Evolutionary conservation across 441 rosid species (phyloP), one percentile per base, ranked within the genome.

Genomic region (Sinapis alba): DNA sequence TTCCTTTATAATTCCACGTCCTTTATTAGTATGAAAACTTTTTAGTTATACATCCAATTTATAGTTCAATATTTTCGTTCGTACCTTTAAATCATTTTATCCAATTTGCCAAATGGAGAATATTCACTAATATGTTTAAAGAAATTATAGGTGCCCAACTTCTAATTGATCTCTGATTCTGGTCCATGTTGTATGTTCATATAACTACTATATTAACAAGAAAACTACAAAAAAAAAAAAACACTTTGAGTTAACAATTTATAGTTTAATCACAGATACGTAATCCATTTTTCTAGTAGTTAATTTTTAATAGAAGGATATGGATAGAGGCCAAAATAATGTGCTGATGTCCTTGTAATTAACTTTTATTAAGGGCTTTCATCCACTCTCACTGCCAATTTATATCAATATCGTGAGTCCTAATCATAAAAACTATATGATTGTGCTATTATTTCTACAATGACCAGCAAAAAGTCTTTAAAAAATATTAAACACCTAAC

Each of bases 351-450:
- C 73, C 81, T 79, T 76, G 64, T 45, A 70, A 23, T 58, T 58
- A 26, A 28, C 63, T 24, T 30, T 66, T 7, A 68, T 60, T 50
- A 77, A 73, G 80, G 67, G 68, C 79, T 68, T 65, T 28, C 54
- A 51, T 77, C 86, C 90, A 82, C 83, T 81, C 72, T 20, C 65
- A 78, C 63, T 45, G 5, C 59, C 79, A 62, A 28, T 53, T 79
- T 83, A 69, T 79, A 78, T 69, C 47, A 80, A 2, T 18, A 63
- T 66, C 57, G 23, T 34, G 67, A 47, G 61, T 69, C 68, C 15
- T 56, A 38, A 34, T 68, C 57, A 62, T 30, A 28, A 47, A 56
- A 58, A 16, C 63, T 53, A 61, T 50, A 51, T 19, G 43, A 50
- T 43, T 56, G 27, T 8, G 6, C 27, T 36, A 9, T 56, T 64